Evolutionary conservation across 345 rosid genomes (phyloP), one percentile per base, ranked within the genome.

Genomic region (Rhodomyrtus tomentosa): DNA sequence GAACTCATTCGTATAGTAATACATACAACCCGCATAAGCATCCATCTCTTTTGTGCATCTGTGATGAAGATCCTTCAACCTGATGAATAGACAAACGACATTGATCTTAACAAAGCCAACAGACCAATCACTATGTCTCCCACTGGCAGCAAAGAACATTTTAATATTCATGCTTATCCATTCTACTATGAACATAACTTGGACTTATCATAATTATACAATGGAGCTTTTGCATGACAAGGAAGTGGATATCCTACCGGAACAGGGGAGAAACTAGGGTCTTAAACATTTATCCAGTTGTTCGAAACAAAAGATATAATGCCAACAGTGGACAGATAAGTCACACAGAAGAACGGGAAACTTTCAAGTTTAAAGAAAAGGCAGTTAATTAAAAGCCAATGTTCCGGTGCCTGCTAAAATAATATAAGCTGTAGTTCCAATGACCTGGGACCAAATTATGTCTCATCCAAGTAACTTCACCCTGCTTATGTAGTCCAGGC

Each of bases 41-140:
- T 98, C 99, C 99, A 96, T 96, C 85, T 94, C 95, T 68, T 91
- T 93, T 22, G 95, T 95, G 93, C 99, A 96, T 83, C 85, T 93
- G 83, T 95, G 95, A 87, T 96, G 98, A 83, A 98, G 95, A 92
- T 96, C 99, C 86, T 92, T 98, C 86, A 98, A 86, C 91, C 99
- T 98, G 91, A 68, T 18, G 79, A 68, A 36, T 18, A 68, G 24
- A 68, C 45, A 68, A 68, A 68, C 45, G 36, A 20, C 79, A 36
- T 36, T 10, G 79, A 68, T 68, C 45, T 68, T 68, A 68, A 68
- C 76, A 68, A 68, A 68, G 42, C 24, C 3, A 5, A 68, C 42
- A 18, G 42, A 22, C 45, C 24, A 68, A 68, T 38, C 45, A 32
- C 12, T 16, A 40, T 32, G 76, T 68, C 45, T 32, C 76, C 36